phyloP scores from a whole-genome alignment of 2,329 filamentous ascomycete genomes.

The Fonsecaea pedrosoi region DNA sequence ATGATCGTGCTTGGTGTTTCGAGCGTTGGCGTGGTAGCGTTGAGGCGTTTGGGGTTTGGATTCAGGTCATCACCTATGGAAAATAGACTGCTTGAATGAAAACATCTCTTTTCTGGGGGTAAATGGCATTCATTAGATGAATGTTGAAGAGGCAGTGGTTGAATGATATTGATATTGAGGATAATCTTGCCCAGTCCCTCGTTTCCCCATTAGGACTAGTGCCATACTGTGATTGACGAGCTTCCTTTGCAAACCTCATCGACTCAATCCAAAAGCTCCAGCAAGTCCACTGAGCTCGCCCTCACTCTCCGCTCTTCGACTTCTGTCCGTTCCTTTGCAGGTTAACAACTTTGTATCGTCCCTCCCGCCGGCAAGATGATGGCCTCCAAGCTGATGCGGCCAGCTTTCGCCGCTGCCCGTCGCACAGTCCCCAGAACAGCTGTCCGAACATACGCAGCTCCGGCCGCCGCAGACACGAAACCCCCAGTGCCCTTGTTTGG shows the following conservation, averaged over 20 bases:
- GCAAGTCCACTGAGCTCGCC: slow-evolving; percentile 10
- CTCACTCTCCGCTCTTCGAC: slow-evolving; percentile 33
- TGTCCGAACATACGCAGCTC: slow-evolving; percentile 77
- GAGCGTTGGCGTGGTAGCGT: not conserved
- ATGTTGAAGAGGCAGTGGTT: not conserved
- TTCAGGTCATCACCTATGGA: not conserved
- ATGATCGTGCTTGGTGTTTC: not conserved
- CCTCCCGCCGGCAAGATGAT: slow-evolving; percentile 36
- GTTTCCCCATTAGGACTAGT: slow-evolving; percentile 27
- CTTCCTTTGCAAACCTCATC: slow-evolving; percentile 19
- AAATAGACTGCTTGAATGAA: slow-evolving; percentile 2
- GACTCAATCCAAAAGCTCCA: slow-evolving; percentile 28
- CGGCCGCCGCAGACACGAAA: slow-evolving; percentile 69
- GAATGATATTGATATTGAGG: not conserved
- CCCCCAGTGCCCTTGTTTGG: slow-evolving; percentile 92
- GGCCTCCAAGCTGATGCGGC: slow-evolving; percentile 41
- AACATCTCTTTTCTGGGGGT: not conserved
- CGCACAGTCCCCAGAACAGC: slow-evolving; percentile 66
- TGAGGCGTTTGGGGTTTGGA: not conserved
- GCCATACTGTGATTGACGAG: slow-evolving; percentile 6
- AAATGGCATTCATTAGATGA: not conserved
- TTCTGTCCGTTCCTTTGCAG: slow-evolving; percentile 7
- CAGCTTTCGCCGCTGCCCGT: slow-evolving; percentile 62
- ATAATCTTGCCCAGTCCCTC: not conserved
- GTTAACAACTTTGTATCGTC: slow-evolving; percentile 16